phyloP scores from a whole-genome alignment of 169 alveolate genomes.

The Ichthyophthirius multifiliis region DNA sequence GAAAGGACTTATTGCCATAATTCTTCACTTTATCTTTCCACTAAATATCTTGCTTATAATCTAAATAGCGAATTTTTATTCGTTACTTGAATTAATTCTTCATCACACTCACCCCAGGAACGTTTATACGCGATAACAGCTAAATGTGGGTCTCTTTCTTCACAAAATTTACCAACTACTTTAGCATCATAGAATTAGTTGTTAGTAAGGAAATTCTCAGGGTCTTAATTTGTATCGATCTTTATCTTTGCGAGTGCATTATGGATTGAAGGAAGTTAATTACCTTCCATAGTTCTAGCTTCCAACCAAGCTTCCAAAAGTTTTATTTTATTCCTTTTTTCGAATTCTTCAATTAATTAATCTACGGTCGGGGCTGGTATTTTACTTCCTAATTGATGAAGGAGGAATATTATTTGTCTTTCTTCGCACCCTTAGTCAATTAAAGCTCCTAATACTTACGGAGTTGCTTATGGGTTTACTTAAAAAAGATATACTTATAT shows the following conservation, averaged over 20 bases:
- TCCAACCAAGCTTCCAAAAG: slow-evolving; percentile 96
- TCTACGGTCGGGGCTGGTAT: slow-evolving; percentile 87
- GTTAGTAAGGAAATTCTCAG: slow-evolving; percentile 95
- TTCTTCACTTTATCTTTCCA: slow-evolving; percentile 94
- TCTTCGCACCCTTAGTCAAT: slow-evolving; percentile 98
- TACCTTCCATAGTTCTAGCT: slow-evolving; percentile 97
- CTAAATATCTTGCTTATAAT: slow-evolving; percentile 95
- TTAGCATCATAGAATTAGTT: slow-evolving; percentile 96
- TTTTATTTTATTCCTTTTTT: slow-evolving; percentile 96
- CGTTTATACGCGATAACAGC: slow-evolving; percentile 97
- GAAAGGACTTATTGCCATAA: slow-evolving; percentile 95
- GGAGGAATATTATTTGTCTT: slow-evolving; percentile 92
- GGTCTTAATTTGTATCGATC: slow-evolving; percentile 95
- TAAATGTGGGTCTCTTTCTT: slow-evolving; percentile 98
- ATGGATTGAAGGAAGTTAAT: slow-evolving; percentile 94
- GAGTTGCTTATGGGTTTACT: slow-evolving; percentile 96
- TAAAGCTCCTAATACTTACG: slow-evolving; percentile 97
- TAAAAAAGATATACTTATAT: slow-evolving; percentile 97
- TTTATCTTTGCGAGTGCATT: slow-evolving; percentile 98
- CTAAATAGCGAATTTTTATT: slow-evolving; percentile 96
- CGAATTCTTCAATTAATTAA: slow-evolving; percentile 96
- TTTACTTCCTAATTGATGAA: slow-evolving; percentile 91
- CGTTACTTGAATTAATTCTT: slow-evolving; percentile 94
- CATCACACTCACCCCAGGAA: slow-evolving; percentile 98
- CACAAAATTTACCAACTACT: slow-evolving; percentile 98